These are phyloP conservation scores for Funneliformis geosporum DNA, from an alignment of 192 early-diverging fungal species.

Conservation along the genomic window DNA sequence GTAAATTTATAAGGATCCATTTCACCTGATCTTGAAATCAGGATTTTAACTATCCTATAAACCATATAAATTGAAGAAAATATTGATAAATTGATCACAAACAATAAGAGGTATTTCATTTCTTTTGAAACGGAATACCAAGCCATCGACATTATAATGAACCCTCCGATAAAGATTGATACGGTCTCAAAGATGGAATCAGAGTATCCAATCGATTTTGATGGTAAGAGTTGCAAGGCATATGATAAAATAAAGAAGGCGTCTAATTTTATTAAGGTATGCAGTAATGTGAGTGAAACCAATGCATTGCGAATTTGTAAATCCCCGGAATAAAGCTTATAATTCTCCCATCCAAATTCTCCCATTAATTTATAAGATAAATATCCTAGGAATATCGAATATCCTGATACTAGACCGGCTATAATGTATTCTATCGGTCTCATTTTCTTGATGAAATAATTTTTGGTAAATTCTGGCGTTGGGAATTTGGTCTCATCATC, in stretches of 20 bases:
- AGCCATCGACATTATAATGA: conserved; percentile 30
- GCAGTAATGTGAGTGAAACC: conserved; percentile 38
- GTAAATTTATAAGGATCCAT: conserved; percentile 48
- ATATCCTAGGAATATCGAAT: conserved; percentile 36
- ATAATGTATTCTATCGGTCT: conserved; percentile 49
- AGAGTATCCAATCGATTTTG: conserved; percentile 37
- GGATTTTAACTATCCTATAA: not conserved
- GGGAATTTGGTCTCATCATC: not conserved
- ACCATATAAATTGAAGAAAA: not conserved
- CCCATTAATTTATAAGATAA: conserved; percentile 41
- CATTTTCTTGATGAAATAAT: conserved; percentile 36
- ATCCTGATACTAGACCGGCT: conserved; percentile 42
- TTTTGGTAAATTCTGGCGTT: not conserved
- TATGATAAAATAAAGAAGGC: conserved; percentile 47
- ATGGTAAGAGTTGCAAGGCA: conserved; percentile 48
- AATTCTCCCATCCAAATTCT: conserved; percentile 53
- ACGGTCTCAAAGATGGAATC: conserved; percentile 33
- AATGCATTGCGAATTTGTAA: conserved; percentile 38
- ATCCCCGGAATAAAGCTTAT: conserved; percentile 50
- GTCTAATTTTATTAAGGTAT: conserved; percentile 49
- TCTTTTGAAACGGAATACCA: conserved; percentile 37
- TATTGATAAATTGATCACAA: conserved; percentile 22
- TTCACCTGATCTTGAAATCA: not conserved
- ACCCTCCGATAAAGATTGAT: conserved; percentile 42
- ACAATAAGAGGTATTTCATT: conserved; percentile 38